These are phyloP conservation scores for Scheffersomyces illinoinensis DNA, from an alignment of 1,139 yeast species.

Conservation along the genomic window DNA sequence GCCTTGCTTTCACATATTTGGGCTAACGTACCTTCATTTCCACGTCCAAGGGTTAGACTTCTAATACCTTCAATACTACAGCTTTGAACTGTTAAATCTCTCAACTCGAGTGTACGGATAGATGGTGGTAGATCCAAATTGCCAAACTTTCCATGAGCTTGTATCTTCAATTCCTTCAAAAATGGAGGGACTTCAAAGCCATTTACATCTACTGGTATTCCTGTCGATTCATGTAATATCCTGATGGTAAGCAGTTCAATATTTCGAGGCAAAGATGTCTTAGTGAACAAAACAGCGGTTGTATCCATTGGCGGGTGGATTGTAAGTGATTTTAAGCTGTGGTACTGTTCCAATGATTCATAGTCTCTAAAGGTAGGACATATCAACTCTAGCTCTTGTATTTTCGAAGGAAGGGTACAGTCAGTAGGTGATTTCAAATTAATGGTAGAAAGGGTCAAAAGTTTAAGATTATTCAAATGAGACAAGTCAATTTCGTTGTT, in stretches of 20 bases:
- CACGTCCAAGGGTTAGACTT: background rate
- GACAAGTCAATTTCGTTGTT: background rate
- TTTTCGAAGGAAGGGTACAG: background rate
- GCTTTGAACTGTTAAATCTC: background rate
- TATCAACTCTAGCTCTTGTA: no score
- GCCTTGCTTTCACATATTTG: background rate
- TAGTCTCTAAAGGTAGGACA: no score
- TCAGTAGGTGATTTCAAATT: background rate
- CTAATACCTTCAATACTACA: background rate
- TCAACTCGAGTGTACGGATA: background rate
- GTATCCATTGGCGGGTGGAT: no score
- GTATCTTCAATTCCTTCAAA: no score
- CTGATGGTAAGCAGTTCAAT: no score
- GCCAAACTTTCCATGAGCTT: background rate
- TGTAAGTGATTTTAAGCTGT: no score
- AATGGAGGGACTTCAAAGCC: no score
- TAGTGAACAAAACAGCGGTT: no score
- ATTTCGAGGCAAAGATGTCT: no score
- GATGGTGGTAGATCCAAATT: background rate
- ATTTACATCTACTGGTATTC: no score
- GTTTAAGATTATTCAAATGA: background rate
- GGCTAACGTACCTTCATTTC: background rate
- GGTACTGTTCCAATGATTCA: no score
- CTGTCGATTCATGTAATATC: no score
- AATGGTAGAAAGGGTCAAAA: background rate